phyloP scores from a whole-genome alignment of 495 filamentous ascomycete species.

The Lineolata rhizophorae region DNA sequence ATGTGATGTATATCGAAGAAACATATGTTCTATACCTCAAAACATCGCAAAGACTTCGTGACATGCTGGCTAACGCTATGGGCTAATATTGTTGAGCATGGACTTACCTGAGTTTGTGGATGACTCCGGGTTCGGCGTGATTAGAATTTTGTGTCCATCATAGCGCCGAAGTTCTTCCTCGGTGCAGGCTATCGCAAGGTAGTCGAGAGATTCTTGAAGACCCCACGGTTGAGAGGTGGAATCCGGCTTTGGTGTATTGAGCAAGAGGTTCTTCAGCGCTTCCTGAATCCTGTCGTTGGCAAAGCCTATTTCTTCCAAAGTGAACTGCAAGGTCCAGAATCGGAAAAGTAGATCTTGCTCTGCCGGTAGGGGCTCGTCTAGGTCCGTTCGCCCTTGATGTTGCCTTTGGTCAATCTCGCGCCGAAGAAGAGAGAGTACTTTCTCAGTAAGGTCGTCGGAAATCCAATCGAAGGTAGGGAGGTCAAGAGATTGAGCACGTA shows the following conservation, averaged over 20 bases:
- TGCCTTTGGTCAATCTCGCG: conserved; percentile 17
- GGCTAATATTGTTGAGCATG: neutral
- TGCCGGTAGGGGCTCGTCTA: conserved; percentile 12
- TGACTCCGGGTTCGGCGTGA: no score
- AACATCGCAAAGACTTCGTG: conserved; percentile 4
- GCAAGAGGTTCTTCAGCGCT: conserved; percentile 39
- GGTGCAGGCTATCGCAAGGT: conserved; percentile 58
- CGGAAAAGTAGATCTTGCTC: conserved; percentile 52
- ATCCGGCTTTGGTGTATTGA: conserved; percentile 24
- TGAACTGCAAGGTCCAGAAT: conserved; percentile 61
- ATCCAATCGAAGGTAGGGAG: conserved; percentile 60
- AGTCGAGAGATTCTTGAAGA: conserved; percentile 67
- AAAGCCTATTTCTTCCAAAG: conserved; percentile 46
- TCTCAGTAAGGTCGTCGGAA: conserved; percentile 52
- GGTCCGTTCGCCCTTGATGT: no score
- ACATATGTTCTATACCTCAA: no score
- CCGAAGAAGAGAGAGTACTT: conserved; percentile 36
- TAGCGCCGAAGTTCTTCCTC: conserved; percentile 23
- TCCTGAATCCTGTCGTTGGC: conserved; percentile 35
- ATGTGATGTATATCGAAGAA: no score
- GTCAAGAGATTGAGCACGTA: conserved; percentile 48
- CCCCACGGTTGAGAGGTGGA: conserved; percentile 38
- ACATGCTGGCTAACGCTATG: neutral
- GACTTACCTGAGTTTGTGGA: conserved; percentile 13
- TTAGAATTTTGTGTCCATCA: no score